Evolutionary conservation across 169 alveolate genomes (phyloP).

Genomic region (Neospora caninum): DNA sequence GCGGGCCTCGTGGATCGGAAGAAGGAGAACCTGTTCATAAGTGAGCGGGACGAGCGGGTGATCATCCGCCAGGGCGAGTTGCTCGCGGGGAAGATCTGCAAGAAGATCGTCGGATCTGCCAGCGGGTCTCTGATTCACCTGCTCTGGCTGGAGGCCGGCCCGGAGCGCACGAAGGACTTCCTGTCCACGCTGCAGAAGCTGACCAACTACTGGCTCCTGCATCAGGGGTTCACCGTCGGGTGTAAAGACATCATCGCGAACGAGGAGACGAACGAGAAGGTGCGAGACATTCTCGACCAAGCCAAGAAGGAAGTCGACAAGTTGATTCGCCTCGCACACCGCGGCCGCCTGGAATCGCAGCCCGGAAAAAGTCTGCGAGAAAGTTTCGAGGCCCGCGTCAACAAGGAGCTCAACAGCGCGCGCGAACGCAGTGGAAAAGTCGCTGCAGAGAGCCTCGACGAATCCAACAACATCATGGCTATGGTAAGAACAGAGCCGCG

Average conservation of each 20-base stretch:
- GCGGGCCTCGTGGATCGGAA: conserved; percentile 55
- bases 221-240: conserved; percentile 98
- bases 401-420: conserved; percentile 85
- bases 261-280: conserved; percentile 87
- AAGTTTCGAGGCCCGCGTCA: conserved; percentile 97
- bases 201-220: conserved; percentile 97
- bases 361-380: conserved; percentile 99
- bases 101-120: conserved; percentile 97
- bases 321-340: conserved; percentile 90
- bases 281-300: conserved; percentile 85
- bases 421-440: conserved; percentile 82
- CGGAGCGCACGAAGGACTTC: conserved; percentile 95
- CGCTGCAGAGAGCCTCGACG: conserved; percentile 94
- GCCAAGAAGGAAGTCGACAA: conserved; percentile 77
- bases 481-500: conserved; percentile 89
- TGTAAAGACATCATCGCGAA: conserved; percentile 98
- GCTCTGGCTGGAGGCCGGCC: conserved; percentile 98
- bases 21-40: conserved; percentile 72
- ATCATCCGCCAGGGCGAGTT: conserved; percentile 96
- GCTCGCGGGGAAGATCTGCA: conserved; percentile 96
- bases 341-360: conserved; percentile 96
- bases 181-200: conserved; percentile 90
- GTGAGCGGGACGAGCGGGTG: conserved; percentile 68
- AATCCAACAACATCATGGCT: conserved; percentile 95
- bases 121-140: conserved; percentile 98